Evolutionary conservation across 2,329 filamentous ascomycete genomes (phyloP).

Genomic region (Sphaerostilbella broomeana): DNA sequence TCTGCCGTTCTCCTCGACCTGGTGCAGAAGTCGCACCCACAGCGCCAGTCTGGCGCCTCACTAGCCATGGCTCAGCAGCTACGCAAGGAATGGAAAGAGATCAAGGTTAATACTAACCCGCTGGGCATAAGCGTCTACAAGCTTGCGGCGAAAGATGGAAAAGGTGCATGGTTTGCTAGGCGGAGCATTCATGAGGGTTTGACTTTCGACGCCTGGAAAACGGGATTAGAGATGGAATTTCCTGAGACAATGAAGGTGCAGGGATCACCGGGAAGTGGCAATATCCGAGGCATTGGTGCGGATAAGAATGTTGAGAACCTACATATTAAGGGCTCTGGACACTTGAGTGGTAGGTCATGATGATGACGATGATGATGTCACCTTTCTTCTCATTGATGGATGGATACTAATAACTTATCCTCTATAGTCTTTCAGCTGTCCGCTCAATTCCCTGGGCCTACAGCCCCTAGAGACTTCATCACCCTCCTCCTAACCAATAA

Average conservation of each 20-base stretch:
- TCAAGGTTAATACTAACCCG: slow-evolving; percentile 69
- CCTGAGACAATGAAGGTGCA: slow-evolving; percentile 66
- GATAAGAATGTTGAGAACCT: slow-evolving; percentile 65
- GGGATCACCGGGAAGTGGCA: slow-evolving; percentile 63
- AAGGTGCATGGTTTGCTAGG: slow-evolving; percentile 84
- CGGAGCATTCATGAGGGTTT: slow-evolving; percentile 75
- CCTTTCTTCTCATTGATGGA: too few species aligned
- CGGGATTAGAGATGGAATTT: slow-evolving; percentile 73
- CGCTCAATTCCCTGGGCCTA: slow-evolving; percentile 84
- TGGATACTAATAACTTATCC: neutral
- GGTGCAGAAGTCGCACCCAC: slow-evolving; percentile 40
- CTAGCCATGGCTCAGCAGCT: slow-evolving; percentile 48
- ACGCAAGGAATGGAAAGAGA: slow-evolving; percentile 81
- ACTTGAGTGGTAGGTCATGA: slow-evolving; percentile 55
- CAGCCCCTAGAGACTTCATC: slow-evolving; percentile 81
- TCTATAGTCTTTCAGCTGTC: slow-evolving; percentile 71
- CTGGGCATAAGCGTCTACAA: slow-evolving; percentile 74
- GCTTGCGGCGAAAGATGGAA: slow-evolving; percentile 68
- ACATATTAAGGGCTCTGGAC: slow-evolving; percentile 50
- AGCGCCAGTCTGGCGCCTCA: slow-evolving; percentile 37
- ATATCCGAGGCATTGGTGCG: slow-evolving; percentile 78
- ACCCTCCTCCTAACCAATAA: slow-evolving; percentile 67
- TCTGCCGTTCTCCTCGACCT: slow-evolving; percentile 46
- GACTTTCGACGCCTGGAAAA: slow-evolving; percentile 70
- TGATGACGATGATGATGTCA: too few species aligned